Evolutionary conservation across 768 basidiomycete genomes (phyloP), one percentile per base, ranked within the genome.

Genomic region (Pulveroboletus sp.): DNA sequence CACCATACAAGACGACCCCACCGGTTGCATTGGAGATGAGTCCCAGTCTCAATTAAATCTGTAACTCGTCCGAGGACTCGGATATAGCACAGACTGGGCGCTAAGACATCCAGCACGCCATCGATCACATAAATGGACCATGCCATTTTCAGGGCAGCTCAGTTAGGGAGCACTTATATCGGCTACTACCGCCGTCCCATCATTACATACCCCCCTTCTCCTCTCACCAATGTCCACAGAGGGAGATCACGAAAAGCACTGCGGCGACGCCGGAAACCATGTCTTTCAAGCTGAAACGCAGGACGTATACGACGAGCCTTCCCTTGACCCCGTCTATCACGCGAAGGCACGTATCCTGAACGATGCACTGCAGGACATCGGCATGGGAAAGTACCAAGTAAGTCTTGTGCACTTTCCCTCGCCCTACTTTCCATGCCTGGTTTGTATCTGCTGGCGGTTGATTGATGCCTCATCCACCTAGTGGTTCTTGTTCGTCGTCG

Each of bases 331-430:
- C 0, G 69, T 82, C 1, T 85, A 85, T 52, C 73, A 75, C 53
- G 78, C 72, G 25, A 85, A 84, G 52, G 78, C 80, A 2, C 65
- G 69, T 7, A 69, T 84, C 9, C 63, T 85, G 45, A 85, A 83
- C 50, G 67, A 72, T 49, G 83, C 82, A 1, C 67, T 85, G 10
- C 81, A 84, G 59, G 77, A 84, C 19, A 80, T 85, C 25, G 83
- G 83, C 14, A 84, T 85, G 81, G 83, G 84, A n/a, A 79, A 67
- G 42, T 85, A 85, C 59, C 84, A 84, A 66, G 79, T 77, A 52
- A 50, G 64, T 52, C n/a, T 6, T 25, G 4, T 45, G 21, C 29
- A 17, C 34, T 16, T 39, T 11, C 50, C 14, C 12, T n/a, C 20
- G 10, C 29, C 14, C 21, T 51, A 7, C 27, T 27, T 29, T 7